Conservation (phyloP, 2,329 filamentous ascomycete species). For the Cordyceps fumosorosea region DNA sequence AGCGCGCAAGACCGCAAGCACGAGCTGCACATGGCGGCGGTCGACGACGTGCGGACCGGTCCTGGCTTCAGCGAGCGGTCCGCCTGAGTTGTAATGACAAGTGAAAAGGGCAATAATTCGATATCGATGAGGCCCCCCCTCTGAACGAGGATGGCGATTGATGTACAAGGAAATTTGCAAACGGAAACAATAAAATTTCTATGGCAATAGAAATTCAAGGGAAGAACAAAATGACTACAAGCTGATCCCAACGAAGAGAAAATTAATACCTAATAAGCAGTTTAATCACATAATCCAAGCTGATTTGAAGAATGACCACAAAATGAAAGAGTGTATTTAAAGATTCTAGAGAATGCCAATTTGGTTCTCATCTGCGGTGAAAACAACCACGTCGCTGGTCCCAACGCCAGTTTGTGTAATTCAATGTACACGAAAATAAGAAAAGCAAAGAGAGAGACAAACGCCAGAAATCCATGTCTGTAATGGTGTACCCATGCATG, state of each 20-base stretch:
- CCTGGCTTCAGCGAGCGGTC: conserved; percentile 38
- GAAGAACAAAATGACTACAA: neutral
- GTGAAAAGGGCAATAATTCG: too few species aligned
- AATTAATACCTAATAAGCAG: neutral
- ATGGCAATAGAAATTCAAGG: too few species aligned
- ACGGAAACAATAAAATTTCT: too few species aligned
- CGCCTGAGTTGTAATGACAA: neutral
- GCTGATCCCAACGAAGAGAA: neutral
- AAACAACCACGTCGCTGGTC: neutral
- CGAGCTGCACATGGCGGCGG: conserved; percentile 40
- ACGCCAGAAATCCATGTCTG: conserved; percentile 3
- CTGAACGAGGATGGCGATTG: too few species aligned
- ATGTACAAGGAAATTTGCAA: too few species aligned
- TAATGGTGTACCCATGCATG: neutral
- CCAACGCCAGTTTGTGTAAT: neutral
- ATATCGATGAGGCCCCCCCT: neutral
- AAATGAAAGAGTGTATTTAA: too few species aligned
- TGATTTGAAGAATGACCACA: neutral
- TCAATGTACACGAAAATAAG: neutral
- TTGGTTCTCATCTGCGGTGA: neutral
- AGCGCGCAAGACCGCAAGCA: conserved; percentile 48
- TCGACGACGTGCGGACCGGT: conserved; percentile 29
- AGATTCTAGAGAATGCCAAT: neutral
- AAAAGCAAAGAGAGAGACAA: neutral
- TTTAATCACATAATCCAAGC: neutral